Evolutionary conservation across 2,329 filamentous ascomycete genomes (phyloP), one percentile per base, ranked within the genome.

Genomic region (Penicillium corylophilum): DNA sequence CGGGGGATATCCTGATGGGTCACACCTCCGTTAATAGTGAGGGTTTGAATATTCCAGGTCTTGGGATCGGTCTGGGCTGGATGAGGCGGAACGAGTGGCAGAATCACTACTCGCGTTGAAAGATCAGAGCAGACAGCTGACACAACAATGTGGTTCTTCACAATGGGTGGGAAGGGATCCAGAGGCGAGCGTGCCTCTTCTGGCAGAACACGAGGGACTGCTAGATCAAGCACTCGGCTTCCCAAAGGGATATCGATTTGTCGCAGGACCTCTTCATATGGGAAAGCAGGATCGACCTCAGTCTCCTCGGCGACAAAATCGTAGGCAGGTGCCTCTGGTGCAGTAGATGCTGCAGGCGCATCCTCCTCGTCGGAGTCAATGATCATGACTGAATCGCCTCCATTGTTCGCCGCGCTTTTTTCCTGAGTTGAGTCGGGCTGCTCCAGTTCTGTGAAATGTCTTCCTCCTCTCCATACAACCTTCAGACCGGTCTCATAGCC

Each of bases 401-500:
- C 60, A 45, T 60, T 64, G 40, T 65, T 64, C 47, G 50, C 52
- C 47, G 59, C 52, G 26, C 55, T 48, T 42, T 61, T 68, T 16
- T 56, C 53, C 26, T 61, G 60, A 57, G 71, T 50, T 44, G 55
- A 31, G 12, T 51, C 51, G 4, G 59, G 43, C 31, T 64, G 50
- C 55, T 69, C 64, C 33, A 62, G 50, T 23, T 59, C 52, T 29
- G 77, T 77, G 49, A 82, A 74, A 1, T 72, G 69, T 26, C 73
- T 75, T 4, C 83, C 83, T 39, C 82, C 82, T 67, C 81, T 76
- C 84, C 84, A 87, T 26, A 84, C 59, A 44, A 86, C 69, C 51
- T 78, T 77, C 20, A 87, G 60, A 5, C 84, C 84, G 38, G 73
- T 74, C 38, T 81, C 78, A 57, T 85, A 79, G 42, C 79, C 84